Percentiles rank a stretch among this genome's conserved stretches.
Conservation (phyloP, 2,329 filamentous ascomycete species). For the Cercospora canescens region DNA sequence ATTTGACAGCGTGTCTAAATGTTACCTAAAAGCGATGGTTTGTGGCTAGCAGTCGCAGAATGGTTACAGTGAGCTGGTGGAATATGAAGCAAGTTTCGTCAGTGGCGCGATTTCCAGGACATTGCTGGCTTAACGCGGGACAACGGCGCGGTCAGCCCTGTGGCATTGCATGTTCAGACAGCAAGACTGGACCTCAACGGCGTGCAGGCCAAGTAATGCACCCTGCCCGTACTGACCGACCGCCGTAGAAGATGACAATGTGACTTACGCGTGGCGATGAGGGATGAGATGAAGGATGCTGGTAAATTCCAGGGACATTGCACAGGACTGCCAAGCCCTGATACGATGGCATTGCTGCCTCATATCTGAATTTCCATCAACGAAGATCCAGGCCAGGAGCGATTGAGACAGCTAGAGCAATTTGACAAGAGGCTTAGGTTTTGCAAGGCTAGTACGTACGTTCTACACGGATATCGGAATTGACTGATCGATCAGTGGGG, state of each 20-base stretch:
- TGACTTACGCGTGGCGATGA: neutral
- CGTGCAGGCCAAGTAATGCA: neutral
- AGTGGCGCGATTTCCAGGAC: neutral
- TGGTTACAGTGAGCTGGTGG: neutral
- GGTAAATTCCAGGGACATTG: neutral
- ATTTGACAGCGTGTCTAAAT: neutral
- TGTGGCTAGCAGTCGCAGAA: neutral
- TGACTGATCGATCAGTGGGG: neutral
- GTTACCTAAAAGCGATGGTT: neutral
- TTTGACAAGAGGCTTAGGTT: neutral
- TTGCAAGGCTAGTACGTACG: neutral
- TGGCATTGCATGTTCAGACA: neutral
- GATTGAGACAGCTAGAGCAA: neutral
- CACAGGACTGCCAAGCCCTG: neutral
- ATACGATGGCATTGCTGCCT: neutral
- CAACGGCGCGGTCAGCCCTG: neutral
- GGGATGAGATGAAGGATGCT: neutral
- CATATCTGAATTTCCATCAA: neutral
- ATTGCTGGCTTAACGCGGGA: neutral
- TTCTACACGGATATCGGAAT: neutral
- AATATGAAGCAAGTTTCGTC: neutral
- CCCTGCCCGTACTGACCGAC: neutral
- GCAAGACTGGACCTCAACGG: neutral
- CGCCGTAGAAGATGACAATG: slow-evolving; percentile 1
- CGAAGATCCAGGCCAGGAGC: neutral